A percentile compares a stretch with the other conserved stretches of the same genome.
Conservation (phyloP, 352 stramenopile genomes). For the Nothophytophthora sp. region DNA sequence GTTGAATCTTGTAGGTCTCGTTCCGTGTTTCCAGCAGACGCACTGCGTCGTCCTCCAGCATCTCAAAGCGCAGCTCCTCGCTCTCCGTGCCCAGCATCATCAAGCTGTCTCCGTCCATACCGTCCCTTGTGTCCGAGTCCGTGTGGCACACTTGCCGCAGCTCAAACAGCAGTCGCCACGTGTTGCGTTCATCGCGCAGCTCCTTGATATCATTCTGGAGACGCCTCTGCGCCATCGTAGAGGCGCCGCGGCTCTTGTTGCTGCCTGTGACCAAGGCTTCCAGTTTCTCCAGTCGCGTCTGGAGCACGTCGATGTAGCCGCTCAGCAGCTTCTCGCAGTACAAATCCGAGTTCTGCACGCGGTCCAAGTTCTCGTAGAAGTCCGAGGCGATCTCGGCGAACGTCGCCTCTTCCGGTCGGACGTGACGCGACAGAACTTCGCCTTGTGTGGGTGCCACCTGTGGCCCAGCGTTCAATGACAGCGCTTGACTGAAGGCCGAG, state of each 20-base stretch:
- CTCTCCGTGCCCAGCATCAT: slow-evolving; percentile 42
- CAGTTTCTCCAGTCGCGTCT: slow-evolving; percentile 60
- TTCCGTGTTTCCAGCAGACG: slow-evolving; percentile 57
- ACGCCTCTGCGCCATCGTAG: slow-evolving; percentile 28
- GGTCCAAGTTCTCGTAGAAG: slow-evolving; percentile 75
- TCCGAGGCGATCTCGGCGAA: slow-evolving; percentile 80
- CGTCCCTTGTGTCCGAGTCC: slow-evolving; percentile 21
- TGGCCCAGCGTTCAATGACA: slow-evolving; percentile 29
- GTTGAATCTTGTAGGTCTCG: slow-evolving; percentile 72
- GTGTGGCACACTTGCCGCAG: slow-evolving; percentile 63
- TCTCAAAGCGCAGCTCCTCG: slow-evolving; percentile 64
- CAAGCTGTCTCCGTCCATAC: slow-evolving; percentile 25
- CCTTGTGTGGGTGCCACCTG: slow-evolving; percentile 30
- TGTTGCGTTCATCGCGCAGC: slow-evolving; percentile 79
- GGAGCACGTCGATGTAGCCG: slow-evolving; percentile 79
- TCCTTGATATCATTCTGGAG: slow-evolving; percentile 60
- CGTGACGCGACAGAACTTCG: slow-evolving; percentile 49
- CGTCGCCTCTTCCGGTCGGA: slow-evolving; percentile 69
- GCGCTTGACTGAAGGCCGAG: slow-evolving; percentile 45
- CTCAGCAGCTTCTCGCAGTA: slow-evolving; percentile 76
- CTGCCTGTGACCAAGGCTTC: slow-evolving; percentile 27
- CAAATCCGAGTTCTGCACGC: slow-evolving; percentile 66
- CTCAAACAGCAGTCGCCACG: slow-evolving; percentile 77
- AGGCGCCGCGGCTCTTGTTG: slow-evolving; percentile 15
- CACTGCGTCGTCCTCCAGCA: slow-evolving; percentile 79